Conservation (phyloP, 2,329 filamentous ascomycete species). For the Akanthomyces dipterigenus region DNA sequence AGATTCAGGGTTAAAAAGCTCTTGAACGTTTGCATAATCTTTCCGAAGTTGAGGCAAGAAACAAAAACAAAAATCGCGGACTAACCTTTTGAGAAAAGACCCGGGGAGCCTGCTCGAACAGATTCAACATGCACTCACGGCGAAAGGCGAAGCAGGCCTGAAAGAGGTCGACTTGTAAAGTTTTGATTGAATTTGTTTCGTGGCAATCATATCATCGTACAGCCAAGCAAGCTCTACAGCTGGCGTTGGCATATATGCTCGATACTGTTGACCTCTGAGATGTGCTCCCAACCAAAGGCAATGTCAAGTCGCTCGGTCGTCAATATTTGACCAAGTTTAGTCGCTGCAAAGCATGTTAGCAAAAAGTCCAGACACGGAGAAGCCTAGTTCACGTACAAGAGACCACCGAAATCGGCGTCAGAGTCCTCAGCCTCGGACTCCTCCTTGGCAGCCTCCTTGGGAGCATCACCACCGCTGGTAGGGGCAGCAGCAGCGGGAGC, state of each 20-base stretch:
- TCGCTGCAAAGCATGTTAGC: constrained; percentile 42
- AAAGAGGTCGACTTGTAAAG: constrained; percentile 9
- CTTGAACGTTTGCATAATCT: constrained; percentile 53
- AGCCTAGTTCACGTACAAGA: constrained; percentile 50
- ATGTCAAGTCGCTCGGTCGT: constrained; percentile 35
- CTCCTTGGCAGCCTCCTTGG: constrained; percentile 59
- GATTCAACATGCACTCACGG: constrained; percentile 11
- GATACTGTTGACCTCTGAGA: constrained; percentile 32
- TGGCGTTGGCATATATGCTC: constrained; percentile 42
- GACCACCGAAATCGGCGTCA: constrained; percentile 69
- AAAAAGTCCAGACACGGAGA: not conserved
- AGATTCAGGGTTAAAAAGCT: constrained; percentile 64
- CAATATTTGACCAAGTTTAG: constrained; percentile 37
- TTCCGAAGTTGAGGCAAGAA: constrained; percentile 30
- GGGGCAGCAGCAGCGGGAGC: constrained; percentile 62
- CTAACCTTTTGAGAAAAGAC: constrained; percentile 37
- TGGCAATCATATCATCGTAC: constrained; percentile 26
- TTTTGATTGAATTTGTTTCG: constrained; percentile 21
- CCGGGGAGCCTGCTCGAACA: not conserved
- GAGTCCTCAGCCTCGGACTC: constrained; percentile 59
- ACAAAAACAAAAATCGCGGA: constrained; percentile 19
- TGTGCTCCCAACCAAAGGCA: constrained; percentile 38
- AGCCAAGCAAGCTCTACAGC: constrained; percentile 29
- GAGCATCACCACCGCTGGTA: constrained; percentile 42
- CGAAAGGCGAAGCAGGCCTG: not conserved